Base-by-base conservation (phyloP, 2,329 filamentous ascomycete genomes). In the Leptoxyphium fumago region DNA sequence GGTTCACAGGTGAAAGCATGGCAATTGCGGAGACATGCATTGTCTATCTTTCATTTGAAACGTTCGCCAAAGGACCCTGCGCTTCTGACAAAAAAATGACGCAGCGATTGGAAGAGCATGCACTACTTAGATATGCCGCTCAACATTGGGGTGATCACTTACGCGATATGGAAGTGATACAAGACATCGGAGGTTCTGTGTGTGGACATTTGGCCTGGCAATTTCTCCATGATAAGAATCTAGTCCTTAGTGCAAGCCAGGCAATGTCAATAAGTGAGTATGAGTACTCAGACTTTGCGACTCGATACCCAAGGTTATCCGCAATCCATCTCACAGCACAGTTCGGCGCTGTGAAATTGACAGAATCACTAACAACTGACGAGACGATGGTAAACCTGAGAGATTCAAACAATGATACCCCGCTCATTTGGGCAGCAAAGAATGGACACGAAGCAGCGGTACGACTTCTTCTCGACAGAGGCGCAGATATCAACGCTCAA, bases 391-490 rank as follows among this genome's bases (percentile, higher is more conserved):
- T 39, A 14, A 18, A 38, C 28, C 18, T 46, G 44, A n/a, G 39
- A 26, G 41, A 43, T 29, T n/a, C 2, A 8, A 32, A 17, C 29
- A 88, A 87, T 39, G 96, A 95, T 66, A 95, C 89, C 1, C 77
- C 86, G 0, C 69, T 98, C 46, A 89, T 96, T 66, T 96, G 88
- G 88, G 89, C 89, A 0, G 84, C 86, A 0, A 68, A 95, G 44
- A 91, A 93, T 44, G 88, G 88, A 1, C 88, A 95, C 56, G 67
- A 96, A 2, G 75, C 81, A 6, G 76, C 79, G 2, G 85, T 94
- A 6, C 83, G 88, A 67, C 65, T 78, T 1, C 72, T 98, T 10
- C 39, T 46, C 9, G 29, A 29, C n/a, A 18, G 13, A n/a, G 45
- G 39, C 11, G 45, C 39, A 11, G 18, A 46, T 15, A 39, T 46